A percentile compares a stretch with the other conserved stretches of the same genome.
Conservation (phyloP, 2,329 filamentous ascomycete genomes). For the Venturiaceae sp. region DNA sequence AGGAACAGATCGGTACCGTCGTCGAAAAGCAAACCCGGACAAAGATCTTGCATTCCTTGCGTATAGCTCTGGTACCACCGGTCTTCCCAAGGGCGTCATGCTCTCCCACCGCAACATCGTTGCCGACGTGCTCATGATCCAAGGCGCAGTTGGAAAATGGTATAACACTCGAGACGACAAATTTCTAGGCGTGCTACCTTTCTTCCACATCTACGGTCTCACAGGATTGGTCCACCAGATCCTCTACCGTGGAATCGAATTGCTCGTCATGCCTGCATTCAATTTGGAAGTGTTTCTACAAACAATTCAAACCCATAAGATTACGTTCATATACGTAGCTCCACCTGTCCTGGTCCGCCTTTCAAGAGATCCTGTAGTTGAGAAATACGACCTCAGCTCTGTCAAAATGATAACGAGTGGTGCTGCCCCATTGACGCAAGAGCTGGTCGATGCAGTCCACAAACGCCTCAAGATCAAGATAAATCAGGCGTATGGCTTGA, state of each 20-base stretch:
- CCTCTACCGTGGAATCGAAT: constrained; percentile 55
- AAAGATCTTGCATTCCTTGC: constrained; percentile 77
- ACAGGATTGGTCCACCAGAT: constrained; percentile 62
- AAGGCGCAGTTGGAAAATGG: constrained; percentile 40
- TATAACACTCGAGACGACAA: constrained; percentile 4
- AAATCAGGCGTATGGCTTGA: constrained; percentile 88
- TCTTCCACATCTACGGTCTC: constrained; percentile 28
- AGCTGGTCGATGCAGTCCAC: constrained; percentile 70
- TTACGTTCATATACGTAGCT: constrained; percentile 75
- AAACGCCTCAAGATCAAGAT: constrained; percentile 65
- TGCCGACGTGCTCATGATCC: constrained; percentile 45
- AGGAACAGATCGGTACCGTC: constrained; percentile 48
- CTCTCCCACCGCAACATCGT: constrained; percentile 76
- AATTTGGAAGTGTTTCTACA: constrained; percentile 70
- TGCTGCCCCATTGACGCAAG: constrained; percentile 72
- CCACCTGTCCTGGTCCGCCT: constrained; percentile 76
- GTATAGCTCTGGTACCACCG: constrained; percentile 85
- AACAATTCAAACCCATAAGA: constrained; percentile 61
- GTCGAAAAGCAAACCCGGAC: constrained; percentile 53
- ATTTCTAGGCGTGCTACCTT: constrained; percentile 8
- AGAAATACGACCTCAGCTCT: constrained; percentile 72
- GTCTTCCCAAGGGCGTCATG: constrained; percentile 84
- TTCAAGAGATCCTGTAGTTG: constrained; percentile 66
- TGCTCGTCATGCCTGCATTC: constrained; percentile 69
- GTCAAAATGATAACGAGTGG: constrained; percentile 80